These are phyloP conservation scores for Sporodiniella umbellata DNA, from an alignment of 371 early-diverging fungal species.

Conservation along the genomic window DNA sequence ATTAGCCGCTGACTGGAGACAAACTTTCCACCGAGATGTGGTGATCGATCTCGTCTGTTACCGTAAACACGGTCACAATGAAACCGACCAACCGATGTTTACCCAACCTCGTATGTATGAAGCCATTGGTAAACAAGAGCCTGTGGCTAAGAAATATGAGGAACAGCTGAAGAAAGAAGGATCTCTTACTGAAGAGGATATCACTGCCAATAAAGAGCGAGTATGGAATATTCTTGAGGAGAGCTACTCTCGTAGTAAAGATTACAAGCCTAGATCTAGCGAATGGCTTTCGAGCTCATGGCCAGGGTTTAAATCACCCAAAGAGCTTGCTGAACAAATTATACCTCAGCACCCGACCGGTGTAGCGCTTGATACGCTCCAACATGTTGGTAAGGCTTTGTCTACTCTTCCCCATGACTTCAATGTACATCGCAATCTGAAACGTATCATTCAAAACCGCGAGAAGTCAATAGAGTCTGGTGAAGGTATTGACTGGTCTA, in stretches of 20 bases:
- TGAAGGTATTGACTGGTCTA: slow-evolving; percentile 90
- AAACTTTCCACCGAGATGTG: slow-evolving; percentile 78
- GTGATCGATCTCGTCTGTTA: slow-evolving; percentile 96
- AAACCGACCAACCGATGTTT: slow-evolving; percentile 97
- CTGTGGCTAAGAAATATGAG: slow-evolving; percentile 83
- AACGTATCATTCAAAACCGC: slow-evolving; percentile 80
- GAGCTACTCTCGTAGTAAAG: slow-evolving; percentile 83
- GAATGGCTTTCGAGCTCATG: slow-evolving; percentile 96
- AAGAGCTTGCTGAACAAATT: slow-evolving; percentile 72
- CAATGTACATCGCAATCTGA: slow-evolving; percentile 82
- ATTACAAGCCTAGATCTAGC: slow-evolving; percentile 81
- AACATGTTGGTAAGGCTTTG: slow-evolving; percentile 78
- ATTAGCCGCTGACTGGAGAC: slow-evolving; percentile 94
- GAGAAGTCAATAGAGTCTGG: slow-evolving; percentile 75
- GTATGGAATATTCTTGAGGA: slow-evolving; percentile 92
- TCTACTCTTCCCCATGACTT: slow-evolving; percentile 80
- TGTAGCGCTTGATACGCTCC: slow-evolving; percentile 68
- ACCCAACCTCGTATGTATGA: slow-evolving; percentile 98
- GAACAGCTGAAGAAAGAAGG: slow-evolving; percentile 81
- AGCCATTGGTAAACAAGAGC: slow-evolving; percentile 79
- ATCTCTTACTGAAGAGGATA: slow-evolving; percentile 75
- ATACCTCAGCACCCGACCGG: slow-evolving; percentile 76
- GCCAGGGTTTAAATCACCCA: slow-evolving; percentile 83
- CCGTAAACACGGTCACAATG: slow-evolving; percentile 97
- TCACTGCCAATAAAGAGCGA: slow-evolving; percentile 82